Conservation (phyloP, 768 basidiomycete species). For the Hebeloma cylindrosporum region DNA sequence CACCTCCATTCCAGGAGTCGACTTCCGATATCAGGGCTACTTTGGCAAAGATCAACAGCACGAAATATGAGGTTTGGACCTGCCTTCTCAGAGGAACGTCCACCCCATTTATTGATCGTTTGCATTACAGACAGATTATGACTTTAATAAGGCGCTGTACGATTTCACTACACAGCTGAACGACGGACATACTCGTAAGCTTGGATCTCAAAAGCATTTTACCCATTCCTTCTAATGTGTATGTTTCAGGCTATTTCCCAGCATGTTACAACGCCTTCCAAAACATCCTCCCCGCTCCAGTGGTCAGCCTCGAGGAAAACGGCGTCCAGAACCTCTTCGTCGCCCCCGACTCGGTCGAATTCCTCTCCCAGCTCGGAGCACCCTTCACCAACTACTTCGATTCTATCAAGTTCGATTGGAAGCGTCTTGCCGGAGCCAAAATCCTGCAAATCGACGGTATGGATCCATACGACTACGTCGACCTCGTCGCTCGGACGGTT, state of each 20-base stretch:
- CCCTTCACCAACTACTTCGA: constrained; percentile 48
- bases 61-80: constrained; percentile 42
- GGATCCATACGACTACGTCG: constrained; percentile 54
- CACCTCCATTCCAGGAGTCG: constrained; percentile 55
- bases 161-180: constrained; percentile 56
- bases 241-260: constrained; percentile 53
- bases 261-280: constrained; percentile 54
- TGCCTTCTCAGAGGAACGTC: not conserved
- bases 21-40: constrained; percentile 53
- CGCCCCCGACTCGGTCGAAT: constrained; percentile 53
- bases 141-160: constrained; percentile 59
- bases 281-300: constrained; percentile 57
- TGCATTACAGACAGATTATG: constrained; percentile 58
- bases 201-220: not conserved
- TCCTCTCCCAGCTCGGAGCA: constrained; percentile 46
- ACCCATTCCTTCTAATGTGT: not conserved
- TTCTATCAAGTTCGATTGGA: constrained; percentile 53
- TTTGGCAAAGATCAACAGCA: constrained; percentile 46
- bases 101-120: constrained; percentile 1
- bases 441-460: constrained; percentile 55
- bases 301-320: constrained; percentile 49
- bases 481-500: constrained; percentile 55
- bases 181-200: constrained; percentile 64
- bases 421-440: constrained; percentile 58
- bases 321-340: constrained; percentile 50